Evolutionary conservation across 2,329 filamentous ascomycete genomes (phyloP).

Genomic region (Paracorniculantispora psalliotae): DNA sequence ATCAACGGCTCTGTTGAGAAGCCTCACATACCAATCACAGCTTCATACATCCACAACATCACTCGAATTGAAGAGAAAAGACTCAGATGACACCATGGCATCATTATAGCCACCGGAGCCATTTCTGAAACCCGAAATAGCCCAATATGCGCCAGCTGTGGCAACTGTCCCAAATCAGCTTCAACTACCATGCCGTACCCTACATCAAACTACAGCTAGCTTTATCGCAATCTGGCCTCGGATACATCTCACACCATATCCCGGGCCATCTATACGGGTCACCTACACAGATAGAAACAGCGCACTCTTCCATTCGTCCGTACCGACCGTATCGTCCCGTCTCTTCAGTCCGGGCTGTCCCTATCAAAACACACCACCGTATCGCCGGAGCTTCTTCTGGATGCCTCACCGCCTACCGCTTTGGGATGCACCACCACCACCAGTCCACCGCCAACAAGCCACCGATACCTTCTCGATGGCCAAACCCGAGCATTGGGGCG

Average conservation of each 20-base stretch:
- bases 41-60: too few relatives aligned
- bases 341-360: background rate
- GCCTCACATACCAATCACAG: too few relatives aligned
- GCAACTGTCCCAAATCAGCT: background rate
- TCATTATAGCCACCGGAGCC: too few relatives aligned
- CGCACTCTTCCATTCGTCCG: background rate
- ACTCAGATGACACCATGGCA: too few relatives aligned
- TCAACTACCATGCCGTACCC: background rate
- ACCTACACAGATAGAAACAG: background rate
- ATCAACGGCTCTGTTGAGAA: too few relatives aligned
- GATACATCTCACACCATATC: background rate
- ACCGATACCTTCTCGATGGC: background rate
- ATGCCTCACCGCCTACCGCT: conserved; percentile 3
- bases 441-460: background rate
- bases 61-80: too few relatives aligned
- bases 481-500: background rate
- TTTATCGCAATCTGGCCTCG: background rate
- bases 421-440: background rate
- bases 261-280: background rate
- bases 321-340: background rate
- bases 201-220: background rate
- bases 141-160: too few relatives aligned
- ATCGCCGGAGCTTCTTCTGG: conserved; percentile 3
- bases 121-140: too few relatives aligned
- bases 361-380: background rate